Evolutionary conservation across 1,284 basidiomycete species (phyloP), one percentile per base, ranked within the genome.

Genomic region (Rhizoctonia solani): DNA sequence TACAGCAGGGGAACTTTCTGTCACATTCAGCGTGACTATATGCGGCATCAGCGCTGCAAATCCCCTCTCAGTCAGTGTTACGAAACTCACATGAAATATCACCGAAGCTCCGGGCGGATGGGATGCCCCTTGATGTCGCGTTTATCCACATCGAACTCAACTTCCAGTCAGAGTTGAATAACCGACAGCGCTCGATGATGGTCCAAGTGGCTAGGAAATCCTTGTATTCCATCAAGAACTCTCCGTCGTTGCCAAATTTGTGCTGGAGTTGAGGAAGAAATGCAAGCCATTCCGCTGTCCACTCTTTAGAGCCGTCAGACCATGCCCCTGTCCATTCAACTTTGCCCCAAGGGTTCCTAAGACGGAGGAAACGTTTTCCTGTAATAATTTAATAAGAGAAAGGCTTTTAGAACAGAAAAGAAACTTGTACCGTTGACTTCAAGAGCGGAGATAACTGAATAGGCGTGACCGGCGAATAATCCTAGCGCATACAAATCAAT

Each of bases 211-310:
- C 72, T 41, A 85, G 72, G 72, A 84, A 85, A 63, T 85, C 83
- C 14, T 74, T 72, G 73, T 84, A 85, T 73, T 85, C 83, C 83
- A 85, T 84, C 6, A 85, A 76, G 67, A 85, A 85, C 54, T 81
- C 76, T 1, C 83, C 83, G 67, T 83, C 82, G 49, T 83, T 77
- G 2, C 82, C 82, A 63, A 82, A 84, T 76, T 32, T 69, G 65
- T 76, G 82, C 75, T 32, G 76, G 74, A 58, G 82, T 54, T 66
- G 75, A 68, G 25, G 74, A 71, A 83, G 75, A 1, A 77, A 76
- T 19, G 76, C 75, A 3, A 84, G 70, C 69, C 71, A 71, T 56
- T 71, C 69, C 25, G 59, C 30, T 1, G 79, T 81, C 83, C 82
- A 84, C 69, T 84, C 81, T 69, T 79, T 81, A 4, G 80, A 81